phyloP scores from a whole-genome alignment of 768 basidiomycete species.

The Goffeauzyma gilvescens region DNA sequence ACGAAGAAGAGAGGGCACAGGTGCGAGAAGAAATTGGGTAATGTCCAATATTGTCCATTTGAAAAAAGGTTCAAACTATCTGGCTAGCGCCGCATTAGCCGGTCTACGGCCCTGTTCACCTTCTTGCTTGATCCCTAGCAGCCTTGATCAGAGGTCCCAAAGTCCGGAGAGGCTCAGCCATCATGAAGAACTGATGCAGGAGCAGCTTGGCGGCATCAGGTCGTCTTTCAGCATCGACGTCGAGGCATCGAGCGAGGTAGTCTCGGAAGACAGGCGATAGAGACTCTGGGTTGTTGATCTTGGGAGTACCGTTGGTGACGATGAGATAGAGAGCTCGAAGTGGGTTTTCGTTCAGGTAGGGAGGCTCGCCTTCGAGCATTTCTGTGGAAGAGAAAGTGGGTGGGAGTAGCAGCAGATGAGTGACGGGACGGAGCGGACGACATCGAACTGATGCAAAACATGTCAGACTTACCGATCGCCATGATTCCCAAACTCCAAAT shows the following conservation, averaged over 20 bases:
- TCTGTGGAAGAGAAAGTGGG: constrained; percentile 28
- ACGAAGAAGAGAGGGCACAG: no score
- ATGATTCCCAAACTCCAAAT: constrained; percentile 95
- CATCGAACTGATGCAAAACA: no score
- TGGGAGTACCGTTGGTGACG: constrained; percentile 93
- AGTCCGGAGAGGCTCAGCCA: constrained; percentile 68
- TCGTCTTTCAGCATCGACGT: constrained; percentile 86
- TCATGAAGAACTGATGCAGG: constrained; percentile 71
- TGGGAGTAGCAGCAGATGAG: background rate
- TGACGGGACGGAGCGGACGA: background rate
- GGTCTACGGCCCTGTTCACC: constrained; percentile 2
- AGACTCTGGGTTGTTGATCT: constrained; percentile 73
- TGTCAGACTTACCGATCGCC: constrained; percentile 55
- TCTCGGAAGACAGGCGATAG: constrained; percentile 64
- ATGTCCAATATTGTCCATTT: no score
- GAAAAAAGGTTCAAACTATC: no score
- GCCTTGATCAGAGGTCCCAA: constrained; percentile 80
- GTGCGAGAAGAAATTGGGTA: no score
- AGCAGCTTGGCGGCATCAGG: constrained; percentile 67
- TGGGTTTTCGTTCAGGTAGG: constrained; percentile 87
- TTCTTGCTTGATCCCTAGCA: constrained; percentile 42
- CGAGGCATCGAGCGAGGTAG: constrained; percentile 68
- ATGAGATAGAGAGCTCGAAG: constrained; percentile 85
- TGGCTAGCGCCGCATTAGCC: no score
- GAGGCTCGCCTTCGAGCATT: constrained; percentile 97